phyloP scores from a whole-genome alignment of 768 basidiomycete species.

The Phylloporus arenicola region DNA sequence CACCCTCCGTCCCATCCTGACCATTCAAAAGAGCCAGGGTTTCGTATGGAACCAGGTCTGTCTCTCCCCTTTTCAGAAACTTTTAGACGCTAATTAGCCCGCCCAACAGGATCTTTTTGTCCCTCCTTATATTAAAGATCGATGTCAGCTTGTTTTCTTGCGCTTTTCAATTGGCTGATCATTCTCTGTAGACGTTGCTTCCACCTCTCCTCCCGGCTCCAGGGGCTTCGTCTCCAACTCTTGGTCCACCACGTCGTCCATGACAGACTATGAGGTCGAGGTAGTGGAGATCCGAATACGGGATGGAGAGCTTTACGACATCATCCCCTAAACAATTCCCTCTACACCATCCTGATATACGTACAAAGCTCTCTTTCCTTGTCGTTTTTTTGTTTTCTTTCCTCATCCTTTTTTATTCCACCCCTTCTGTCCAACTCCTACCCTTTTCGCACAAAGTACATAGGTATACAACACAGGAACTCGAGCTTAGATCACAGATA shows the following conservation, averaged over 20 bases:
- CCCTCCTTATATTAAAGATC: slow-evolving; percentile 84
- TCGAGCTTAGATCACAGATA: neutral
- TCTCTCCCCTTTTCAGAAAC: neutral
- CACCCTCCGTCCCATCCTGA: slow-evolving; percentile 75
- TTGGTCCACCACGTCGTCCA: slow-evolving; percentile 56
- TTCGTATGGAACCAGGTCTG: slow-evolving; percentile 89
- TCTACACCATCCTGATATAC: slow-evolving; percentile 4
- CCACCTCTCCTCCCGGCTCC: slow-evolving; percentile 74
- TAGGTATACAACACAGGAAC: slow-evolving; percentile 3
- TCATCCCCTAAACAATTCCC: slow-evolving; percentile 49
- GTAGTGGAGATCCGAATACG: slow-evolving; percentile 83
- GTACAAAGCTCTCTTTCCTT: slow-evolving; percentile 2
- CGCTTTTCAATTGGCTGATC: slow-evolving; percentile 9
- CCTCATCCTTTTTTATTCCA: slow-evolving; percentile 3
- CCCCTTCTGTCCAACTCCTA: too few relatives aligned
- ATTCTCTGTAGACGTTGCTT: slow-evolving; percentile 58
- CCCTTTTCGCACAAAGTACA: neutral
- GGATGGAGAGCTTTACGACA: slow-evolving; percentile 70
- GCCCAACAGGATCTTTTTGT: slow-evolving; percentile 71
- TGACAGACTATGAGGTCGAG: slow-evolving; percentile 78
- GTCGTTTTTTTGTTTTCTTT: neutral
- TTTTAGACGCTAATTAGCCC: neutral
- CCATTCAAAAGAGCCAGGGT: slow-evolving; percentile 81
- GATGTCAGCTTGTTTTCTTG: slow-evolving; percentile 55
- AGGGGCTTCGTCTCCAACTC: slow-evolving; percentile 62